These are phyloP conservation scores for Tilletia walkeri DNA, from an alignment of 1,284 basidiomycete genomes.

Conservation along the genomic window DNA sequence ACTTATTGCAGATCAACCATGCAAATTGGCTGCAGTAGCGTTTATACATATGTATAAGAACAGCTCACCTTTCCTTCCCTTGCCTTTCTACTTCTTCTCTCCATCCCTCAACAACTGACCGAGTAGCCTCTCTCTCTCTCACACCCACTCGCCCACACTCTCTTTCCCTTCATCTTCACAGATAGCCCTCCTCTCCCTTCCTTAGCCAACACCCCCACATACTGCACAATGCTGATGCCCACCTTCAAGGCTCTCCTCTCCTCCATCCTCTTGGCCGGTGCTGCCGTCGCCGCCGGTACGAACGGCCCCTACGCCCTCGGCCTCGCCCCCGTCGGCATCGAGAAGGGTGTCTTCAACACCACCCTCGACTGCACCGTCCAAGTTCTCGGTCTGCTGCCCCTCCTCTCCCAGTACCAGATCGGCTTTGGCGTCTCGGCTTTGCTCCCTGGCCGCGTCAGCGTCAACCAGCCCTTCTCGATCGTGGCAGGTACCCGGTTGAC, in stretches of 20 bases:
- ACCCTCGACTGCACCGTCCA: constrained; percentile 4
- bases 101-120: background rate
- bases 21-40: too few species aligned
- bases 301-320: constrained; percentile 14
- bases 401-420: background rate
- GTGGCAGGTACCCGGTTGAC: constrained; percentile 11
- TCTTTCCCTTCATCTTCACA: background rate
- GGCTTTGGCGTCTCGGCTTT: constrained; percentile 6
- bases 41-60: too few species aligned
- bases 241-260: constrained; percentile 14
- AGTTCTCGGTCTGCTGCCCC: background rate
- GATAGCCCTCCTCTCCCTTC: background rate
- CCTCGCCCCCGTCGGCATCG: constrained; percentile 17
- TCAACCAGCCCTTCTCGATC: constrained; percentile 16
- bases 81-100: background rate
- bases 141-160: background rate
- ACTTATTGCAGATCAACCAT: too few species aligned
- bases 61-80: background rate
- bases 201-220: background rate
- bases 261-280: constrained; percentile 7
- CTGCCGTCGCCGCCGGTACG: constrained; percentile 5
- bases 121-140: too few species aligned
- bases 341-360: constrained; percentile 17
- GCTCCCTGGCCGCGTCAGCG: constrained; percentile 5
- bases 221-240: background rate